Conservation (phyloP, 1,284 basidiomycete genomes). For the Exsudoporus floridanus region DNA sequence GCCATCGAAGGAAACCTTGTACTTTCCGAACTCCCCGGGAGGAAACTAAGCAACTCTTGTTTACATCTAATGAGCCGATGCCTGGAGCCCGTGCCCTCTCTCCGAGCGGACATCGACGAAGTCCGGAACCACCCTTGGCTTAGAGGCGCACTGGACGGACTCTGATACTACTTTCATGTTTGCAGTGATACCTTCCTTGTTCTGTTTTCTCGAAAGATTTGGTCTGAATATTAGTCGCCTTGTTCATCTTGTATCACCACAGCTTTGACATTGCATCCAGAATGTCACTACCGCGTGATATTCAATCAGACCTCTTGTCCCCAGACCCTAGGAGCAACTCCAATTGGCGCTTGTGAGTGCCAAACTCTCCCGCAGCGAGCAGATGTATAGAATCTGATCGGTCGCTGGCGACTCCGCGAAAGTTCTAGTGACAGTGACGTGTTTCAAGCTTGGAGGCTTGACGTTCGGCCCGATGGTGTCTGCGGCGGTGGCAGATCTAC, state of each 20-base stretch:
- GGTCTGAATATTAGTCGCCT: slow-evolving; percentile 9
- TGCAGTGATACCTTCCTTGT: slow-evolving; percentile 8
- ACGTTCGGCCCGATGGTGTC: no score
- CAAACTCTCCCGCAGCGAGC: background rate
- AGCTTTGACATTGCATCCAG: slow-evolving; percentile 1
- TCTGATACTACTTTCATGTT: slow-evolving; percentile 13
- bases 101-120: slow-evolving; percentile 68
- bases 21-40: slow-evolving; percentile 40
- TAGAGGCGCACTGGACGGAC: slow-evolving; percentile 21
- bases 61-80: slow-evolving; percentile 72
- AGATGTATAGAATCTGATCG: background rate
- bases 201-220: slow-evolving; percentile 4
- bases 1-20: slow-evolving; percentile 57
- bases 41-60: slow-evolving; percentile 40
- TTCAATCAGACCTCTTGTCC: background rate
- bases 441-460: no score
- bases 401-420: background rate
- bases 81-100: slow-evolving; percentile 68
- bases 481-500: no score
- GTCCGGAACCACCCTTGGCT: slow-evolving; percentile 82
- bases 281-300: background rate
- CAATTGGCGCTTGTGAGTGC: background rate
- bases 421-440: no score
- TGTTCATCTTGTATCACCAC: slow-evolving; percentile 19
- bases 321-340: background rate